A percentile compares a stretch with the other conserved stretches of the same genome.
Evolutionary conservation across 495 filamentous ascomycete genomes (phyloP).

Genomic region (Choiromyces venosus): DNA sequence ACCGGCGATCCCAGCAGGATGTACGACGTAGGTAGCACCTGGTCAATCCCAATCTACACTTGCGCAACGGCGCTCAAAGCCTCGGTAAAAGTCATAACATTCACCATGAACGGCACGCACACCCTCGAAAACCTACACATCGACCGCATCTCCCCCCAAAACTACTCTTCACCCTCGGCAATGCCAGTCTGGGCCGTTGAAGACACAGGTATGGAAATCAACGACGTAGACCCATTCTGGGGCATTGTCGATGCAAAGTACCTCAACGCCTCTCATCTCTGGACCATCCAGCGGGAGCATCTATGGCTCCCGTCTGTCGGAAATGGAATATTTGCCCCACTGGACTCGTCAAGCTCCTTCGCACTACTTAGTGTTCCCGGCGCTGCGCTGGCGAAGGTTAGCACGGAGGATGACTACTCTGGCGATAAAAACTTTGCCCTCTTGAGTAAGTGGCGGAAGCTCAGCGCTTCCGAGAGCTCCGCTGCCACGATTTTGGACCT

Average conservation of each 20-base stretch:
- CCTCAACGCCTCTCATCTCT: conserved; percentile 39
- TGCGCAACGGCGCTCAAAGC: conserved; percentile 46
- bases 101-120: conserved; percentile 43
- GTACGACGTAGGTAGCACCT: conserved; percentile 42
- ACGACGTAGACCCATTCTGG: conserved; percentile 43
- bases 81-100: conserved; percentile 46
- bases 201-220: conserved; percentile 29
- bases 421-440: conserved; percentile 41
- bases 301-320: conserved; percentile 39
- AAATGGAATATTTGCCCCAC: background rate
- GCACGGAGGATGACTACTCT: conserved; percentile 39
- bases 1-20: conserved; percentile 28
- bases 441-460: conserved; percentile 42
- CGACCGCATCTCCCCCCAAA: conserved; percentile 34
- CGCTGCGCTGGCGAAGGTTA: conserved; percentile 1
- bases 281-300: conserved; percentile 35
- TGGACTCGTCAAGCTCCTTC: background rate
- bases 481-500: conserved; percentile 44
- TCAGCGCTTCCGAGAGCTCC: conserved; percentile 19
- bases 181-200: conserved; percentile 46
- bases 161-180: conserved; percentile 28
- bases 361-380: conserved; percentile 9
- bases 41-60: conserved; percentile 46
- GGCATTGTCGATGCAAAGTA: conserved; percentile 41
- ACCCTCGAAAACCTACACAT: conserved; percentile 35